Evolutionary conservation across 2,329 filamentous ascomycete genomes (phyloP).

Genomic region (Neofusicoccum kwambonambiense): DNA sequence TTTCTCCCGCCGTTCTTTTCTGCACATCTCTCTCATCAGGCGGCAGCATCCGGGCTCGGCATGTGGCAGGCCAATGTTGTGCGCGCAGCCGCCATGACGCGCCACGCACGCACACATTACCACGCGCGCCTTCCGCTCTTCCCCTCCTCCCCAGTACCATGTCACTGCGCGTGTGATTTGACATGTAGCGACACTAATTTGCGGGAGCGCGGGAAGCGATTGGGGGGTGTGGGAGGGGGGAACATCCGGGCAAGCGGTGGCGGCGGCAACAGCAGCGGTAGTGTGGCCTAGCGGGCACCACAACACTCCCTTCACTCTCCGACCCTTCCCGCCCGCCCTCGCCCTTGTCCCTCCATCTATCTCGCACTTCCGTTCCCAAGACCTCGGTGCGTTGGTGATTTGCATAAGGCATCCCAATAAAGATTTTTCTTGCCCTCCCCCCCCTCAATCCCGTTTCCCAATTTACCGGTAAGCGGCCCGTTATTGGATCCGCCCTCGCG

Average conservation of each 20-base stretch:
- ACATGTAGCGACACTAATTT: not conserved
- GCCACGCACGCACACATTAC: not conserved
- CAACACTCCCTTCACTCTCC: no score
- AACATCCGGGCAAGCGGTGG: no score
- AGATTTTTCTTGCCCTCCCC: not conserved
- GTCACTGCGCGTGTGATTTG: not conserved
- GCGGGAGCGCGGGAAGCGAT: not conserved
- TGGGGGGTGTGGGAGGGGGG: no score
- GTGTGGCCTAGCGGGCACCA: no score
- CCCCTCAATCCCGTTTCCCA: not conserved
- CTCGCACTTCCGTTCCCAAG: no score
- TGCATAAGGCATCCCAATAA: slow-evolving; percentile 10
- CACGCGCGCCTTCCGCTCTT: not conserved
- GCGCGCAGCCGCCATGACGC: not conserved
- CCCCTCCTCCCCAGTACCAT: slow-evolving; percentile 1
- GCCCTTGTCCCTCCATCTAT: not conserved
- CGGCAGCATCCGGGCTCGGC: slow-evolving; percentile 3
- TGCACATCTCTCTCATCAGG: not conserved
- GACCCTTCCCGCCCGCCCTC: not conserved
- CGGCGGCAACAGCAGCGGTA: no score
- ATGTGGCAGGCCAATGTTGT: not conserved
- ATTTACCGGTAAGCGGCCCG: not conserved
- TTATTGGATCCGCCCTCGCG: not conserved
- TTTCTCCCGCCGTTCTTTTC: not conserved
- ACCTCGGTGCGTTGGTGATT: not conserved